These are phyloP conservation scores for Botrytis squamosa DNA, from an alignment of 2,329 filamentous ascomycete species.

Conservation along the genomic window DNA sequence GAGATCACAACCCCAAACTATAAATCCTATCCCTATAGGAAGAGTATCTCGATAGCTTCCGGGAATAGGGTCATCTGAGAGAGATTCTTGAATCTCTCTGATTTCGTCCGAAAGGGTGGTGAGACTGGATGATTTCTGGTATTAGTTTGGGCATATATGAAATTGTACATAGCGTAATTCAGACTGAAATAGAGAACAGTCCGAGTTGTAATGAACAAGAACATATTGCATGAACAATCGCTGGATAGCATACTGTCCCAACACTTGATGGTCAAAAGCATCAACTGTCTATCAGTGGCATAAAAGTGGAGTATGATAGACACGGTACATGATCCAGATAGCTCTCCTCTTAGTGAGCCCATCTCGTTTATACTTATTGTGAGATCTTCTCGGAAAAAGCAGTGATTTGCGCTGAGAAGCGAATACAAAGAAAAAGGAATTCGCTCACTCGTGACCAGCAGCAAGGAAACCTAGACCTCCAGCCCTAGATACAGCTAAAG, in stretches of 20 bases:
- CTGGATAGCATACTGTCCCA: background rate
- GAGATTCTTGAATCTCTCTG: conserved; percentile 14
- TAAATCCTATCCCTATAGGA: conserved; percentile 49
- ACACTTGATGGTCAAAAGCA: background rate
- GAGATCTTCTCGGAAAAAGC: background rate
- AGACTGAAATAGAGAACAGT: conserved; percentile 29
- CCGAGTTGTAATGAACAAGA: conserved; percentile 25
- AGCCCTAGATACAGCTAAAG: conserved; percentile 57
- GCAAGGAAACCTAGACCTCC: conserved; percentile 52
- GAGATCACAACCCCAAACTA: conserved; percentile 47
- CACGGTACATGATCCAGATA: background rate
- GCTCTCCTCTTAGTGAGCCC: background rate
- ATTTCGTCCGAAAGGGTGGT: conserved; percentile 14
- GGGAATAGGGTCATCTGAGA: conserved; percentile 23
- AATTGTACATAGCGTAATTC: background rate
- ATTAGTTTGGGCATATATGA: background rate
- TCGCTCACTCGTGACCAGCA: conserved; percentile 38
- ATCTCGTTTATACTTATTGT: background rate
- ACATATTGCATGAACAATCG: background rate
- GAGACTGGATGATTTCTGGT: background rate
- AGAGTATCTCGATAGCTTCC: conserved; percentile 33
- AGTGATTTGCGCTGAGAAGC: background rate
- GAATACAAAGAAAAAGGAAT: background rate
- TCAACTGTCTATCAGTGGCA: background rate
- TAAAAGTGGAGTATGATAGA: background rate